Evolutionary conservation across 2,329 filamentous ascomycete species (phyloP), one percentile per base, ranked within the genome.

Genomic region (Aspergillus unguis): DNA sequence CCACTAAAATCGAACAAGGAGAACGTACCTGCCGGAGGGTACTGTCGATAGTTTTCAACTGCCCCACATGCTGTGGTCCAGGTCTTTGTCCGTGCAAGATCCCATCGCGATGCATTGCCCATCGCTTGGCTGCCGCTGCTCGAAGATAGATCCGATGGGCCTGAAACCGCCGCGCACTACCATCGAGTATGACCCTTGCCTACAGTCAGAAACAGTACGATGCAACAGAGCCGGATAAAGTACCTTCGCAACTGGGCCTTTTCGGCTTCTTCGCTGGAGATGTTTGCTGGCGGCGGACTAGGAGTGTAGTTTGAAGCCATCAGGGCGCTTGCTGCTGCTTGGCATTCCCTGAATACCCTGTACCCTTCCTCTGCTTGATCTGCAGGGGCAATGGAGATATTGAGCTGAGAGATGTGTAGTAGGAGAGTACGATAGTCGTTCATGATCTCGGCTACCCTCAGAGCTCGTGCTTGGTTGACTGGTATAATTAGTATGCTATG

Each of bases 391-490:
- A 78, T 75, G 23, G 75, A 74, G 28, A 76, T 73, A 53, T 77
- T 76, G 53, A 82, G 75, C 55, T 81, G 75, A 29, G 77, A 75
- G 52, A 85, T 81, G 64, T 84, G 81, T 56, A 79, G 68, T 58
- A 85, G 80, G 3, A 85, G 70, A 51, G 80, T 82, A 48, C 82
- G 80, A 65, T 83, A 86, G 70, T 86, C 83, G 57, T 78, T 79
- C 73, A 86, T 82, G 64, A 86, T 78, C 68, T 86, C 83, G 43
- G 81, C 75, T 58, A 86, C 72, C 60, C 83, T 79, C 66, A 85
- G 74, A 45, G 83, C 83, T 63, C 83, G 80, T 53, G 81, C 81
- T 65, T 85, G 77, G 64, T 86, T 86, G 61, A 84, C 83, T 86
- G 65, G 53, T 38, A 36, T 40, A 17, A 41, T 52, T 59, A 46